Conservation (phyloP, 192 early-diverging fungal species). For the Coemansia sp. region DNA sequence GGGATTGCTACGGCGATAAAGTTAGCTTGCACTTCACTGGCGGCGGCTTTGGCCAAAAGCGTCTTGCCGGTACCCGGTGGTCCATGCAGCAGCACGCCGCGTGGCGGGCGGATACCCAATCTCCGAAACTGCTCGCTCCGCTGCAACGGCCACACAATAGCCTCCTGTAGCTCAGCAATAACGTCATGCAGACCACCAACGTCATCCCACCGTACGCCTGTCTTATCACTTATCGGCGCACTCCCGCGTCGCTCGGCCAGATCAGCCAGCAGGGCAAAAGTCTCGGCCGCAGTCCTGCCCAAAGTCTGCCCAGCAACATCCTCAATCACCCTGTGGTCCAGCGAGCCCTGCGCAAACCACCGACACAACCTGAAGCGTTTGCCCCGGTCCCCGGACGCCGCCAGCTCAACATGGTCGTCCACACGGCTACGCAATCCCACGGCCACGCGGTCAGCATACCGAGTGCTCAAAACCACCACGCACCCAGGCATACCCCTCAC, state of each 20-base stretch:
- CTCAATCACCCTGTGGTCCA: constrained; percentile 2
- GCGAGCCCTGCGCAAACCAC: constrained; percentile 18
- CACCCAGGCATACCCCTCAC: constrained; percentile 16
- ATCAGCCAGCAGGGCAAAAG: constrained; percentile 12
- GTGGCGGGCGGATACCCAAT: constrained; percentile 70
- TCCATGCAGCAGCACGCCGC: constrained; percentile 80
- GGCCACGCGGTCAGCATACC: constrained; percentile 29
- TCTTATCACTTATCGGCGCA: not conserved
- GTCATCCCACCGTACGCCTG: constrained; percentile 64
- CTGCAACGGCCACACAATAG: constrained; percentile 74
- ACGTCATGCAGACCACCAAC: constrained; percentile 74
- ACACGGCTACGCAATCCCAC: constrained; percentile 28
- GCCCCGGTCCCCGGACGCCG: constrained; percentile 13
- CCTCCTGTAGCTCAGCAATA: constrained; percentile 73
- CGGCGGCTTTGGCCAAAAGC: constrained; percentile 79
- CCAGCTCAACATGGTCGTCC: constrained; percentile 39
- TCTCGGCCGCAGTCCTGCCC: constrained; percentile 29
- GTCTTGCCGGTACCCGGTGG: constrained; percentile 96
- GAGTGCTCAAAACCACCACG: constrained; percentile 46
- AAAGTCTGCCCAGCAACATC: constrained; percentile 9
- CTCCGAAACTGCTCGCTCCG: constrained; percentile 60
- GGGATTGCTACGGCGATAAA: constrained; percentile 80
- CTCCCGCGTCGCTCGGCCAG: too few species aligned
- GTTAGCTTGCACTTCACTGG: constrained; percentile 72
- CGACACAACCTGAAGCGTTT: constrained; percentile 25